A percentile compares a stretch with the other conserved stretches of the same genome.
Conservation (phyloP, 139 green algal genomes). For the Volvox reticuliferus region DNA sequence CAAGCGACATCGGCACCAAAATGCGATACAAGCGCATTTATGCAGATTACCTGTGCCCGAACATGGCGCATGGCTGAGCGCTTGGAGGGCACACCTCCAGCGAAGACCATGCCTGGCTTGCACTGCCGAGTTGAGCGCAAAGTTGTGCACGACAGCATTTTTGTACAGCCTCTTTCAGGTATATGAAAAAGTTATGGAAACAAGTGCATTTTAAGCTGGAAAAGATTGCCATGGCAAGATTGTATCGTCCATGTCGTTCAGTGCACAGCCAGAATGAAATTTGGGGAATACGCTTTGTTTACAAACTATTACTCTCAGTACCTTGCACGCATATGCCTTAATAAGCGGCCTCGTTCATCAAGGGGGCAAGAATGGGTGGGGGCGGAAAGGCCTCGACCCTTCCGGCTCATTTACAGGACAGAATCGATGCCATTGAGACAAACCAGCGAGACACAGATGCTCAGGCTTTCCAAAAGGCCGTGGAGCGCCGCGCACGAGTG, state of each 20-base stretch:
- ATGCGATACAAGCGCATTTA: background rate
- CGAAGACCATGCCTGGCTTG: background rate
- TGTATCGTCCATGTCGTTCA: constrained; percentile 20
- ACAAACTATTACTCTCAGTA: background rate
- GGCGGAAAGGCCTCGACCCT: constrained; percentile 31
- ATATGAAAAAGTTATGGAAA: background rate
- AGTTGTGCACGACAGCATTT: background rate
- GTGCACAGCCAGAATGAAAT: background rate
- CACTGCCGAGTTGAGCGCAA: background rate
- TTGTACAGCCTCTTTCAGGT: background rate
- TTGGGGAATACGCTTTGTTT: background rate
- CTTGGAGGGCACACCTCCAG: background rate
- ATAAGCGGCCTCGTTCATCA: background rate
- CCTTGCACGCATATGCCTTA: constrained; percentile 16
- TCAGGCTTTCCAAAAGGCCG: constrained; percentile 40
- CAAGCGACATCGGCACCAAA: background rate
- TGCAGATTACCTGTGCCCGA: constrained; percentile 8
- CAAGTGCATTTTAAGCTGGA: background rate
- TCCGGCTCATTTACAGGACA: constrained; percentile 24
- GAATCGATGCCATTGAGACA: constrained; percentile 44
- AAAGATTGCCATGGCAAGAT: background rate
- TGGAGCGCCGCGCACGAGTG: constrained; percentile 23
- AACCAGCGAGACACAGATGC: constrained; percentile 46
- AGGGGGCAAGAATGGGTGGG: constrained; percentile 16
- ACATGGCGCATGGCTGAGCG: background rate